phyloP scores from a whole-genome alignment of 2,329 filamentous ascomycete species.

The Seiridium unicorne region DNA sequence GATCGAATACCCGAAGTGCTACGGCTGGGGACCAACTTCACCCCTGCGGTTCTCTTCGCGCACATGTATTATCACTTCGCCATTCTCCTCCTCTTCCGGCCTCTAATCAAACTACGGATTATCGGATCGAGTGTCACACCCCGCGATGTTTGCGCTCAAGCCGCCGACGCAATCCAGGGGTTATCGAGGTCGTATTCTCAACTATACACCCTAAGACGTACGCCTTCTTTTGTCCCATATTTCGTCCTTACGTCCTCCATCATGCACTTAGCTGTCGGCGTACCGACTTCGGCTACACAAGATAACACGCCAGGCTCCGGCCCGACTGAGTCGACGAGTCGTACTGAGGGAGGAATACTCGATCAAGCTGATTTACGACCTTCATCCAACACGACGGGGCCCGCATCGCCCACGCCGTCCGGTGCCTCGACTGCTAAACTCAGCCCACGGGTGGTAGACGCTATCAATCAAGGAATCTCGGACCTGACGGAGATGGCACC shows the following conservation, averaged over 20 bases:
- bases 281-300: constrained; percentile 25
- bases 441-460: constrained; percentile 39
- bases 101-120: constrained; percentile 64
- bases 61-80: constrained; percentile 74
- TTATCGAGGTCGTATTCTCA: constrained; percentile 56
- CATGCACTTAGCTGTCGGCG: constrained; percentile 57
- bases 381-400: constrained; percentile 3
- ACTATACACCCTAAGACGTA: constrained; percentile 56
- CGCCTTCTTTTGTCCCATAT: constrained; percentile 60
- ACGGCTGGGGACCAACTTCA: constrained; percentile 65
- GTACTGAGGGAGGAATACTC: constrained; percentile 13
- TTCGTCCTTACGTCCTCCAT: constrained; percentile 62
- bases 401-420: constrained; percentile 13
- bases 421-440: constrained; percentile 24
- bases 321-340: constrained; percentile 19
- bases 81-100: constrained; percentile 72
- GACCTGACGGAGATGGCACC: constrained; percentile 61
- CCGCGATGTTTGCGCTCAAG: constrained; percentile 63
- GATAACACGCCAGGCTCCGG: constrained; percentile 16
- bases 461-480: constrained; percentile 52
- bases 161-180: constrained; percentile 58
- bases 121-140: constrained; percentile 63
- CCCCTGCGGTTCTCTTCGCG: constrained; percentile 69
- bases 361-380: constrained; percentile 3
- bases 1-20: constrained; percentile 63